Evolutionary conservation across 768 basidiomycete species (phyloP).

Genomic region (Arthromyces matolae): DNA sequence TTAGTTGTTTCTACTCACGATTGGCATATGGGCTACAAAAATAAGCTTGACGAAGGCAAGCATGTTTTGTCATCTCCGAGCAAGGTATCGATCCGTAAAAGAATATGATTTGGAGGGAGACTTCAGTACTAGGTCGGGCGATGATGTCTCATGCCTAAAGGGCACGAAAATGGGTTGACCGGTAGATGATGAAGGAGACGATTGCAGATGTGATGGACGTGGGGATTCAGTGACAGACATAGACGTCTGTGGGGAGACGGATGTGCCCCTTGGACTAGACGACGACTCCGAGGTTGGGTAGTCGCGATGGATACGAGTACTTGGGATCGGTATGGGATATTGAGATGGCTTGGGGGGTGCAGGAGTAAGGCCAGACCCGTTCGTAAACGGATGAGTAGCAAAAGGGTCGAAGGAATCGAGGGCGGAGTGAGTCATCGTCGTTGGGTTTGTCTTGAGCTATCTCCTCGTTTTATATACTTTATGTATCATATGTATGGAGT

Average conservation of each 20-base stretch:
- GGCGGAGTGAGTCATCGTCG: constrained; percentile 29
- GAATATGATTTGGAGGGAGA: constrained; percentile 18
- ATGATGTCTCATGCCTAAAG: constrained; percentile 49
- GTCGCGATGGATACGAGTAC: constrained; percentile 21
- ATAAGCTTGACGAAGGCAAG: neutral
- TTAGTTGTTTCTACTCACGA: constrained; percentile 8
- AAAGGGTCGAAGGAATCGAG: constrained; percentile 55
- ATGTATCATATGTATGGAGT: constrained; percentile 5
- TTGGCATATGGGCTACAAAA: constrained; percentile 9
- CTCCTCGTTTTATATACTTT: no score
- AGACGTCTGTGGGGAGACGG: constrained; percentile 15
- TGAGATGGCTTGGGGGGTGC: constrained; percentile 44
- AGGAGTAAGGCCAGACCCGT: constrained; percentile 36
- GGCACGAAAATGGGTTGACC: constrained; percentile 45
- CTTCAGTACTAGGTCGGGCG: constrained; percentile 51
- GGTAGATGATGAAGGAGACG: constrained; percentile 16
- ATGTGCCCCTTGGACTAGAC: constrained; percentile 13
- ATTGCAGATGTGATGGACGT: constrained; percentile 20
- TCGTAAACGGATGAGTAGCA: constrained; percentile 58
- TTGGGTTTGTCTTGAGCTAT: no score
- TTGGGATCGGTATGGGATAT: constrained; percentile 41
- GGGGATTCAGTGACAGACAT: constrained; percentile 23
- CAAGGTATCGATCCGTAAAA: constrained; percentile 6
- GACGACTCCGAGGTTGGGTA: constrained; percentile 13
- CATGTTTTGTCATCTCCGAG: constrained; percentile 7